A percentile compares a stretch with the other conserved stretches of the same genome.
These are phyloP conservation scores for Arachis monticola DNA, from an alignment of 331 rosid species.

Conservation along the genomic window DNA sequence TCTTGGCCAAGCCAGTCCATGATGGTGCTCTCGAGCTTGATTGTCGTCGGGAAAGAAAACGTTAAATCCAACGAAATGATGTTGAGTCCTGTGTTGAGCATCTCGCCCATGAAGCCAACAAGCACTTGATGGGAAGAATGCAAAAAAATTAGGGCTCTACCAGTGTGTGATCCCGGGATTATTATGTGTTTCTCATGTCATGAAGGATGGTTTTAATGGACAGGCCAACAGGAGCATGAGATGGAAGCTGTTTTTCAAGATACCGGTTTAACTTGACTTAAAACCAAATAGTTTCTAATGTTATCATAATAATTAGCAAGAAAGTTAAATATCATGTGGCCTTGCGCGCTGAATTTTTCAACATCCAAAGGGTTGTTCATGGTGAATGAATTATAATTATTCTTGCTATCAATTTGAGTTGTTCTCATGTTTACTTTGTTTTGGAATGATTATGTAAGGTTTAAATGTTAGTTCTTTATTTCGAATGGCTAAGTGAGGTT, in stretches of 20 bases:
- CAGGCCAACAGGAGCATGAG: slow-evolving; percentile 49
- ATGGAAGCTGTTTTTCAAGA: slow-evolving; percentile 44
- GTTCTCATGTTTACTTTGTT: too few relatives aligned
- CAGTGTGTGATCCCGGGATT: slow-evolving; percentile 73
- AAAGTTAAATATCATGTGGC: slow-evolving; percentile 65
- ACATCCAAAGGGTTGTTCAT: slow-evolving; percentile 51
- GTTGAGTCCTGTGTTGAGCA: slow-evolving; percentile 58
- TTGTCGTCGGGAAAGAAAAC: slow-evolving; percentile 66
- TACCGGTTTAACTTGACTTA: slow-evolving; percentile 58
- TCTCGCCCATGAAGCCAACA: slow-evolving; percentile 65
- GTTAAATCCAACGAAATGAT: slow-evolving; percentile 56
- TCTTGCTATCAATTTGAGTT: too few relatives aligned
- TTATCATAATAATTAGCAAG: slow-evolving; percentile 56
- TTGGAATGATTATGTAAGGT: too few relatives aligned
- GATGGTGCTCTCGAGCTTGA: slow-evolving; percentile 62
- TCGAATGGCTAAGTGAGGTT: too few relatives aligned
- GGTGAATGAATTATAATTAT: too few relatives aligned
- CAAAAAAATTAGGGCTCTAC: slow-evolving; percentile 62
- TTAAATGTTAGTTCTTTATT: too few relatives aligned
- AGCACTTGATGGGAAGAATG: slow-evolving; percentile 55
- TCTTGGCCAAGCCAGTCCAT: slow-evolving; percentile 69
- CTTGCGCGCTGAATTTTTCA: slow-evolving; percentile 63
- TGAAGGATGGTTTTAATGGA: slow-evolving; percentile 54
- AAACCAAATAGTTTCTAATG: slow-evolving; percentile 49
- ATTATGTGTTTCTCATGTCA: slow-evolving; percentile 44